A percentile compares a stretch with the other conserved stretches of the same genome.
Conservation (phyloP, 169 alveolate species). For the Babesia ovata region DNA sequence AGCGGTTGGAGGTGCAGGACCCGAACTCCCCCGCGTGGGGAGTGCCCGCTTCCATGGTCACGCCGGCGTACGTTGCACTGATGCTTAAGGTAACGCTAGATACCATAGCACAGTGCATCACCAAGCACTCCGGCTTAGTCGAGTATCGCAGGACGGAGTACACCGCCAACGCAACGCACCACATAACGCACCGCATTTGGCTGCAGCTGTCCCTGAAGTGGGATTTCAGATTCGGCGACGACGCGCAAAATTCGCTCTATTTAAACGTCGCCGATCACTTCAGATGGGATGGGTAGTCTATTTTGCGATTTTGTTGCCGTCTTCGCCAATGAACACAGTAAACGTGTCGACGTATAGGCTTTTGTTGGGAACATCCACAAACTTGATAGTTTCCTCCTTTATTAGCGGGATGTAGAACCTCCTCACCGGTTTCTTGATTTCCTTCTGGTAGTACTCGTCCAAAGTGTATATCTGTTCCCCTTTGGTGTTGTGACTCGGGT, state of each 20-base stretch:
- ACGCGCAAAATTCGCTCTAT: constrained; percentile 67
- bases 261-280: constrained; percentile 78
- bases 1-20: constrained; percentile 69
- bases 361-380: constrained; percentile 61
- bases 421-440: constrained; percentile 41
- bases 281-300: constrained; percentile 70
- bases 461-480: constrained; percentile 24
- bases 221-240: constrained; percentile 65
- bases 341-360: constrained; percentile 62
- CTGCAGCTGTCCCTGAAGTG: constrained; percentile 73
- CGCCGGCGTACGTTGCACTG: constrained; percentile 35
- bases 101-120: constrained; percentile 39
- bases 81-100: constrained; percentile 50
- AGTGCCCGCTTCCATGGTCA: constrained; percentile 33
- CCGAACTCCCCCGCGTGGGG: constrained; percentile 67
- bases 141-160: constrained; percentile 74
- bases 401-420: constrained; percentile 61
- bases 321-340: constrained; percentile 62
- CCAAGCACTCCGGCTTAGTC: constrained; percentile 50
- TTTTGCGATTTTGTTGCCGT: constrained; percentile 8
- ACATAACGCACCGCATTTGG: constrained; percentile 79
- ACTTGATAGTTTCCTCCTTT: constrained; percentile 53
- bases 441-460: constrained; percentile 39
- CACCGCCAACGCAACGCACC: constrained; percentile 75
- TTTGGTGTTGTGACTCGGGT: neutral